Conservation (phyloP, 768 basidiomycete genomes). For the Lyophyllum shimeji region DNA sequence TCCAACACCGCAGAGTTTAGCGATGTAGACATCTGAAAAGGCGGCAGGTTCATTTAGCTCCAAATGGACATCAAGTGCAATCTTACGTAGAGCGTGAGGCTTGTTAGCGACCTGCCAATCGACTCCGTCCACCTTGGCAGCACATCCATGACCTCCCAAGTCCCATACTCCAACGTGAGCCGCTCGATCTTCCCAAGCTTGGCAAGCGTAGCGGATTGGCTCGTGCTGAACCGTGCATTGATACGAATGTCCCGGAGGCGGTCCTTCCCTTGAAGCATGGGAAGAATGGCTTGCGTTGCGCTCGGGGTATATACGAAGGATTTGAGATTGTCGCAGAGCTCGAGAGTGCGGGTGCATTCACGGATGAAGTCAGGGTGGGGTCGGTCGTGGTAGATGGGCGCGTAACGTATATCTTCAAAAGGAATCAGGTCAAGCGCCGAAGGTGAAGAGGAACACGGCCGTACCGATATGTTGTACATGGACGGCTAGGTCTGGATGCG, state of each 20-base stretch:
- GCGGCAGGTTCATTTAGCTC: background rate
- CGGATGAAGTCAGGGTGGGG: slow-evolving; percentile 48
- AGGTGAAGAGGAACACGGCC: background rate
- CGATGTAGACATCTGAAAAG: slow-evolving; percentile 52
- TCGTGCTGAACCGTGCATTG: slow-evolving; percentile 50
- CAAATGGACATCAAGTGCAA: background rate
- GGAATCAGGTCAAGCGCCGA: background rate
- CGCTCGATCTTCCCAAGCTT: slow-evolving; percentile 38
- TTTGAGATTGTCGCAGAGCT: slow-evolving; percentile 48
- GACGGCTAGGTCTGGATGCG: slow-evolving; percentile 51
- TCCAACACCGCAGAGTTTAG: slow-evolving; percentile 54
- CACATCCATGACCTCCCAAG: slow-evolving; percentile 58
- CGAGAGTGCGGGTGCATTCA: slow-evolving; percentile 50
- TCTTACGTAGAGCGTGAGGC: slow-evolving; percentile 62
- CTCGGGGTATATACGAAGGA: slow-evolving; percentile 56
- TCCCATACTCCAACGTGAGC: slow-evolving; percentile 57
- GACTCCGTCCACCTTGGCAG: slow-evolving; percentile 56
- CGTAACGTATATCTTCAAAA: slow-evolving; percentile 47
- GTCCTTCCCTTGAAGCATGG: slow-evolving; percentile 40
- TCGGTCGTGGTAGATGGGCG: slow-evolving; percentile 39
- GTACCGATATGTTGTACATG: slow-evolving; percentile 63
- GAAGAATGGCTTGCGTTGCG: slow-evolving; percentile 50
- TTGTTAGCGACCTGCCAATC: slow-evolving; percentile 45
- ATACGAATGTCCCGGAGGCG: slow-evolving; percentile 48
- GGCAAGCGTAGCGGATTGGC: slow-evolving; percentile 46